phyloP scores from a whole-genome alignment of 176 grass and related monocot genomes.

The Lolium rigidum region DNA sequence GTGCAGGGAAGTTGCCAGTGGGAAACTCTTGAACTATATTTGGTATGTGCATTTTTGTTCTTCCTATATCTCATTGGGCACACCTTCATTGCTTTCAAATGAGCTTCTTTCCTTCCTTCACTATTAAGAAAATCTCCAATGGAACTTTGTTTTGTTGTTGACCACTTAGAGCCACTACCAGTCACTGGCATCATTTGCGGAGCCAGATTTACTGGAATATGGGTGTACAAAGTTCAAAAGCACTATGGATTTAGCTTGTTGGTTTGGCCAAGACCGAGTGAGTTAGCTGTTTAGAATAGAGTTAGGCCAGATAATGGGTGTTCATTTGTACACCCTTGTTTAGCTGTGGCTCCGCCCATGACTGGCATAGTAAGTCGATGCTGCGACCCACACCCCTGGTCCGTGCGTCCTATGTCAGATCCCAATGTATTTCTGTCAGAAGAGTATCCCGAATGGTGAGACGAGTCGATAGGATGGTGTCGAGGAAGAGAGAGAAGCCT shows the following conservation, averaged over 20 bases:
- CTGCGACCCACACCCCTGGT: not conserved
- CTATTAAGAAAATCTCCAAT: not conserved
- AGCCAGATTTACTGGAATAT: no score
- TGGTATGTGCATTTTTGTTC: slow-evolving; percentile 58
- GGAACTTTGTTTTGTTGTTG: not conserved
- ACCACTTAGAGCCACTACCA: not conserved
- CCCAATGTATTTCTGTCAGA: not conserved
- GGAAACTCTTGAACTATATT: slow-evolving; percentile 88
- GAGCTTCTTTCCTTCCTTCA: slow-evolving; percentile 16
- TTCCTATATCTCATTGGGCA: not conserved
- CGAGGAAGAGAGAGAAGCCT: no score
- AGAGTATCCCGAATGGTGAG: not conserved
- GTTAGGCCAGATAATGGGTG: no score
- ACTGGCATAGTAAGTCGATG: not conserved
- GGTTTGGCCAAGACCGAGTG: no score
- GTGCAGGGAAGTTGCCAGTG: slow-evolving; percentile 74
- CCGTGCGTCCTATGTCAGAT: not conserved
- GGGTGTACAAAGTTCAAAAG: no score
- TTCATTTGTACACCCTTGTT: no score
- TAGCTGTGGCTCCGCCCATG: no score
- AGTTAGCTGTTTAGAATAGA: no score
- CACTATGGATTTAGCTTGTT: no score
- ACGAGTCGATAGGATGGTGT: no score
- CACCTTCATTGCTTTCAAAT: not conserved
- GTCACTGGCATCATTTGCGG: not conserved